Conservation (phyloP, 2,329 filamentous ascomycete species). For the Colletotrichum caudatum region DNA sequence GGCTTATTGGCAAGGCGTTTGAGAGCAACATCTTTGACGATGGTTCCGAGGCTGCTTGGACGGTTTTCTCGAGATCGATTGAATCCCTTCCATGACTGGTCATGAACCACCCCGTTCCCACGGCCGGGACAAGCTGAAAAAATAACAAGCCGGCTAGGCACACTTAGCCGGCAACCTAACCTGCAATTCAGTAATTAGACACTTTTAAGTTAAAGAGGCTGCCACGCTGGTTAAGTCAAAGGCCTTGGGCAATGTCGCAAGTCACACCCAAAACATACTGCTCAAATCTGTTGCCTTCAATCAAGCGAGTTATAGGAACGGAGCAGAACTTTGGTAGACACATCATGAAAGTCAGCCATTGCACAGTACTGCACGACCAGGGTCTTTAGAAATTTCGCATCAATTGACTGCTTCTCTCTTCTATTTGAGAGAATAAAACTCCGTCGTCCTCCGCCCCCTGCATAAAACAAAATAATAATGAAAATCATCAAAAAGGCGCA, state of each 20-base stretch:
- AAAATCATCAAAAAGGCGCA: constrained; percentile 20
- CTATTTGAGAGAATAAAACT: neutral
- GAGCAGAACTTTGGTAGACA: neutral
- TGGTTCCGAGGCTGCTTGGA: neutral
- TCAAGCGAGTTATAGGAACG: neutral
- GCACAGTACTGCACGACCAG: neutral
- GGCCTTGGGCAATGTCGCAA: neutral
- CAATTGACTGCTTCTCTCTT: constrained; percentile 9
- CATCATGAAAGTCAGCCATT: neutral
- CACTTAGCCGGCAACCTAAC: neutral
- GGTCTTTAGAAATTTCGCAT: constrained; percentile 12
- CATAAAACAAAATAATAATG: neutral
- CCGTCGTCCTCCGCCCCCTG: constrained; percentile 10
- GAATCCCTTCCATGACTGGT: neutral
- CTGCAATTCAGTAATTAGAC: neutral
- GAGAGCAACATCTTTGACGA: neutral
- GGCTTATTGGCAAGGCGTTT: neutral
- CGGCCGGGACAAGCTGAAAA: neutral
- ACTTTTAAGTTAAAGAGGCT: neutral
- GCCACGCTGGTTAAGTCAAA: constrained; percentile 1
- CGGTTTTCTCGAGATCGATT: neutral
- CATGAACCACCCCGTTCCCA: neutral
- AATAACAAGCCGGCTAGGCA: neutral
- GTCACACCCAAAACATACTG: neutral
- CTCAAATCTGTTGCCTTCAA: neutral